phyloP scores from a whole-genome alignment of 331 rosid genomes.

The Rosa hybrid region DNA sequence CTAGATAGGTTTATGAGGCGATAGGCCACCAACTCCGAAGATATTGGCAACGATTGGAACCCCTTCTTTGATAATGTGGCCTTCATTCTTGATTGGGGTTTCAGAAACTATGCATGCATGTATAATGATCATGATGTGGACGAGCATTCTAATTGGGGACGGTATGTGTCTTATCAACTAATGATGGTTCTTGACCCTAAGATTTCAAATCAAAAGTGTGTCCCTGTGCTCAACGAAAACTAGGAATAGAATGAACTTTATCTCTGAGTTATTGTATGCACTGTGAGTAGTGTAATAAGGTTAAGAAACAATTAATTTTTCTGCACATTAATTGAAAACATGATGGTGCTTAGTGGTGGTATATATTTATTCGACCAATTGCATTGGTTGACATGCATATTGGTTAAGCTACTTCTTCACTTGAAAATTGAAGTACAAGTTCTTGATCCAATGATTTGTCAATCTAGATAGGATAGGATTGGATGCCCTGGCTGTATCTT shows the following conservation, averaged over 20 bases:
- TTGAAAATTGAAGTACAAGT: too few species aligned
- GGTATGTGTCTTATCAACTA: not conserved
- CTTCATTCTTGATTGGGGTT: not conserved
- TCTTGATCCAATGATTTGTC: not conserved
- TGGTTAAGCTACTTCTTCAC: too few species aligned
- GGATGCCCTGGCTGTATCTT: not conserved
- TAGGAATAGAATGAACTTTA: too few species aligned
- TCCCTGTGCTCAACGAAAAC: too few species aligned
- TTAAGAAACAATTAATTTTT: too few species aligned
- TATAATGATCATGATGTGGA: not conserved
- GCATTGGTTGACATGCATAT: too few species aligned
- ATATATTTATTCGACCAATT: too few species aligned
- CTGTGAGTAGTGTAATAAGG: too few species aligned
- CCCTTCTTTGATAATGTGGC: not conserved
- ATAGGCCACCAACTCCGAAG: constrained; percentile 39
- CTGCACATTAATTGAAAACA: too few species aligned
- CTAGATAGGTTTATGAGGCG: not conserved
- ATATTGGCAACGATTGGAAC: constrained; percentile 37
- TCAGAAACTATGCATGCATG: not conserved
- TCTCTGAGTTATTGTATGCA: too few species aligned
- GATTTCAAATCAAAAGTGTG: not conserved
- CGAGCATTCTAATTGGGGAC: not conserved
- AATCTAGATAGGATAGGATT: not conserved
- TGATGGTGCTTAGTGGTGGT: too few species aligned
- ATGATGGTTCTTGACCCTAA: not conserved